These are phyloP conservation scores for Strobilomyces echinocephalus DNA, from an alignment of 768 basidiomycete species.

Conservation along the genomic window DNA sequence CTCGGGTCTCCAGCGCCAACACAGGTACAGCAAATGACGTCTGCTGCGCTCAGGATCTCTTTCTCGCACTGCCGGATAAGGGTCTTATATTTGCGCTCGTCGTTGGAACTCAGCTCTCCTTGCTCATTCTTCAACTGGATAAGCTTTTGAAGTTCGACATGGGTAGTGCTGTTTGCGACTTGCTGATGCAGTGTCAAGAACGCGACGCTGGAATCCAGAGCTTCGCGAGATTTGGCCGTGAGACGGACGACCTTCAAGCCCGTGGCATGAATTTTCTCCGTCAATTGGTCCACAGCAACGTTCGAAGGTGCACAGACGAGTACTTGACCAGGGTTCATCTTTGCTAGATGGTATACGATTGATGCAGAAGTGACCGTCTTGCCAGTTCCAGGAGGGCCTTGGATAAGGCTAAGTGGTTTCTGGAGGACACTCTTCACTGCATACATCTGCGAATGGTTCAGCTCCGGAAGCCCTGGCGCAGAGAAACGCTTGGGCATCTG, in stretches of 20 bases:
- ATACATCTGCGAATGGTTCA: conserved; percentile 99
- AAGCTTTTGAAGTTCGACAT: conserved; percentile 95
- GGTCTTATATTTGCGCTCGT: conserved; percentile 97
- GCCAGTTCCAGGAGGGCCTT: conserved; percentile 97
- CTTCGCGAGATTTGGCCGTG: conserved; percentile 97
- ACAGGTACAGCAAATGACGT: conserved; percentile 98
- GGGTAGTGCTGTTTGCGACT: conserved; percentile 93
- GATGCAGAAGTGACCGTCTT: conserved; percentile 99
- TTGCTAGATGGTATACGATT: conserved; percentile 96
- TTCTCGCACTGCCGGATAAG: conserved; percentile 93
- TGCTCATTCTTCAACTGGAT: conserved; percentile 98
- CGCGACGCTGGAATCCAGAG: conserved; percentile 89
- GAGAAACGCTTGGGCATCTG: conserved; percentile 98
- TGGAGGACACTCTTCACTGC: conserved; percentile 98
- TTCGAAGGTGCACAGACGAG: conserved; percentile 99
- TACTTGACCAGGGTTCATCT: conserved; percentile 99
- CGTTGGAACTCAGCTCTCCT: conserved; percentile 92
- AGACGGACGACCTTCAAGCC: conserved; percentile 96
- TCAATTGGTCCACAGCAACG: conserved; percentile 98
- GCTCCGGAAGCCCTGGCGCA: conserved; percentile 93
- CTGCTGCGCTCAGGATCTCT: conserved; percentile 91
- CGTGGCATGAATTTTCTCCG: conserved; percentile 99
- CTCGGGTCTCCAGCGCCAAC: conserved; percentile 97
- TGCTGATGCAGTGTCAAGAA: conserved; percentile 96
- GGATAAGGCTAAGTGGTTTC: conserved; percentile 95